These are phyloP conservation scores for Debaryomyces coudertii DNA, from an alignment of 1,139 yeast genomes.

Conservation along the genomic window DNA sequence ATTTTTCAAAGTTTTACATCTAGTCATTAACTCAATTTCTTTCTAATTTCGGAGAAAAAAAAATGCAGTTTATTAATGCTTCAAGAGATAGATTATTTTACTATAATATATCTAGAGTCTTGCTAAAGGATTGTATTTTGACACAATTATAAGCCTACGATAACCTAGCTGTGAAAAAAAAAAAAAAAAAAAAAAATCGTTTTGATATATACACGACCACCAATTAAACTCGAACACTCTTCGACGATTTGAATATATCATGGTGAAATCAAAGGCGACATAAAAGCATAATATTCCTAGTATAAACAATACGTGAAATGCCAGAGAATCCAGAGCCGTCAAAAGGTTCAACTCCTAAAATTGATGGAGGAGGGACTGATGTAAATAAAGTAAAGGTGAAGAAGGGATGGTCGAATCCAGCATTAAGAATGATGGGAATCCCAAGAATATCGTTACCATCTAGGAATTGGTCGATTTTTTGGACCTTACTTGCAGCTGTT, in stretches of 20 bases:
- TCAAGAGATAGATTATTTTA: too few species aligned
- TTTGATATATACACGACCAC: background rate
- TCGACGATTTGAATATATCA: conserved; percentile 1
- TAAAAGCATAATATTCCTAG: background rate
- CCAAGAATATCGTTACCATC: conserved; percentile 79
- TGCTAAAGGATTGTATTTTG: too few species aligned
- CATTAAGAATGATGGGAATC: conserved; percentile 85
- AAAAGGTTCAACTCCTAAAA: conserved; percentile 1
- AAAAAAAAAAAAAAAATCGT: background rate
- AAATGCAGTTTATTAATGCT: too few species aligned
- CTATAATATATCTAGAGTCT: too few species aligned
- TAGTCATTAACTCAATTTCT: background rate
- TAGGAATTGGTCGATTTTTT: conserved; percentile 90
- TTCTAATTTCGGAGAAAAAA: too few species aligned
- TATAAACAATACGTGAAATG: conserved; percentile 1
- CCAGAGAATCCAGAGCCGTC: conserved; percentile 3
- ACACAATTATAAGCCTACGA: too few species aligned
- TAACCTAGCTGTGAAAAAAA: background rate
- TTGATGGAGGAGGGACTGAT: background rate
- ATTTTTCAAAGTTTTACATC: too few species aligned
- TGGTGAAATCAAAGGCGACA: background rate
- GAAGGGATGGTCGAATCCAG: conserved; percentile 79
- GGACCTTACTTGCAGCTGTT: conserved; percentile 67
- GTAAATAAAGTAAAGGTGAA: conserved; percentile 21
- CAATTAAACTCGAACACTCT: background rate